A percentile compares a stretch with the other conserved stretches of the same genome.
phyloP scores from a whole-genome alignment of 768 basidiomycete species.

The Scleroderma bovista region DNA sequence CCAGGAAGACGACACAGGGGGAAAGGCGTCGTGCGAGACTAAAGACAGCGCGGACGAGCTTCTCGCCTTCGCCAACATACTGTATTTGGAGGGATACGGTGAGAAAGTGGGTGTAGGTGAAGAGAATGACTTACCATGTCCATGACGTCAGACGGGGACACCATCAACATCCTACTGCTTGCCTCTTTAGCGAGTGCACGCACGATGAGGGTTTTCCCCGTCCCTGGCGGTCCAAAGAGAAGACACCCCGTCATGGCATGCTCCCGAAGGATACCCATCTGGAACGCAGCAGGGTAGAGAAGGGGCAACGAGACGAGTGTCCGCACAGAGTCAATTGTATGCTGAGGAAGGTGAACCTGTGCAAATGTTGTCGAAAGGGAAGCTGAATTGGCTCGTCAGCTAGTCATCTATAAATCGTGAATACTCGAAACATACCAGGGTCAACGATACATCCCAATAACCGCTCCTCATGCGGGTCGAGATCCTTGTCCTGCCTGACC shows the following conservation, averaged over 20 bases:
- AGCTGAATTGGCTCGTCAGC: slow-evolving; percentile 32
- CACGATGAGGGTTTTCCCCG: slow-evolving; percentile 87
- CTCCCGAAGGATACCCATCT: slow-evolving; percentile 83
- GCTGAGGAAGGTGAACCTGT: slow-evolving; percentile 82
- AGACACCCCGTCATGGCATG: slow-evolving; percentile 90
- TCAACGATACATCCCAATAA: slow-evolving; percentile 85
- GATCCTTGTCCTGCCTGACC: slow-evolving; percentile 66
- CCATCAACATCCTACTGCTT: slow-evolving; percentile 86
- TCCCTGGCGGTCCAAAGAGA: slow-evolving; percentile 88
- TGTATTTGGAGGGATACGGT: slow-evolving; percentile 21
- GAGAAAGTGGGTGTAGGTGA: background rate
- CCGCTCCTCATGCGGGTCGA: slow-evolving; percentile 78
- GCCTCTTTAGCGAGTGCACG: slow-evolving; percentile 91
- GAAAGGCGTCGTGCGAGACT: slow-evolving; percentile 78
- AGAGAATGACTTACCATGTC: slow-evolving; percentile 64
- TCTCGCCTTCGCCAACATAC: slow-evolving; percentile 89
- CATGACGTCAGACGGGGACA: slow-evolving; percentile 92
- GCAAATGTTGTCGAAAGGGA: slow-evolving; percentile 79
- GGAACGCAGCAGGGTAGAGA: slow-evolving; percentile 82
- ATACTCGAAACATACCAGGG: slow-evolving; percentile 41
- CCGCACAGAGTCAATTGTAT: slow-evolving; percentile 88
- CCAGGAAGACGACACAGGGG: slow-evolving; percentile 91
- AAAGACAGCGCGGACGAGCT: slow-evolving; percentile 86
- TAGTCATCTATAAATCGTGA: background rate
- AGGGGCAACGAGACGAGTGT: slow-evolving; percentile 88